A percentile compares a stretch with the other conserved stretches of the same genome.
phyloP scores from a whole-genome alignment of 1,284 basidiomycete genomes.

The Phlebopus sp. region DNA sequence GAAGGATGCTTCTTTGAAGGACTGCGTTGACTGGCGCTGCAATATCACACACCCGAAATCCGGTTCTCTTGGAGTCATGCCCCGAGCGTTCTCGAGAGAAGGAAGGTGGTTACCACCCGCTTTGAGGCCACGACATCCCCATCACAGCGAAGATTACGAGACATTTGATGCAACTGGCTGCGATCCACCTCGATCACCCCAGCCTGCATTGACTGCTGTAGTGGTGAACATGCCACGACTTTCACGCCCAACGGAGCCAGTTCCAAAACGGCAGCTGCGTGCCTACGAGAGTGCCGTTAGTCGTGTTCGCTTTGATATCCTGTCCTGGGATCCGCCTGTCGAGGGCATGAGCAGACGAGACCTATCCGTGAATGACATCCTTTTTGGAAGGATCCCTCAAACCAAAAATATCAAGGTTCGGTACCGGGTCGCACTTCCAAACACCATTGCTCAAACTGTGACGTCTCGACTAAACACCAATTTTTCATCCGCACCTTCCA shows the following conservation, averaged over 20 bases:
- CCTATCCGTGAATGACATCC: conserved; percentile 66
- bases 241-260: conserved; percentile 40
- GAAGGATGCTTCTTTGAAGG: conserved; percentile 17
- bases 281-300: conserved; percentile 38
- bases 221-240: conserved; percentile 55
- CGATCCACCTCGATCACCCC: conserved; percentile 54
- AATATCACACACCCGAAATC: conserved; percentile 17
- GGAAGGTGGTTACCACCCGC: conserved; percentile 59
- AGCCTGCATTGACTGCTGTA: conserved; percentile 40
- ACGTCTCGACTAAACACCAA: conserved; percentile 41
- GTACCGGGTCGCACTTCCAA: conserved; percentile 58
- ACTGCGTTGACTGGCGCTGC: conserved; percentile 20
- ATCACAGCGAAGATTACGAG: conserved; percentile 42
- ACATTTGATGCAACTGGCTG: conserved; percentile 47
- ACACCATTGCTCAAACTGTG: conserved; percentile 14
- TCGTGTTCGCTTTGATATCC: conserved; percentile 59
- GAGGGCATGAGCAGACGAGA: conserved; percentile 60
- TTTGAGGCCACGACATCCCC: conserved; percentile 36
- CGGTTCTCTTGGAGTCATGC: conserved; percentile 11
- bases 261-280: conserved; percentile 46
- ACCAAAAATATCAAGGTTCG: conserved; percentile 44
- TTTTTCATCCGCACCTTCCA: conserved; percentile 37
- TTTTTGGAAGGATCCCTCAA: conserved; percentile 53
- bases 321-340: conserved; percentile 76
- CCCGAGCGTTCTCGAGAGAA: conserved; percentile 20